These are phyloP conservation scores for Thalia dealbata DNA, from an alignment of 176 grass and related monocot genomes.

Conservation along the genomic window DNA sequence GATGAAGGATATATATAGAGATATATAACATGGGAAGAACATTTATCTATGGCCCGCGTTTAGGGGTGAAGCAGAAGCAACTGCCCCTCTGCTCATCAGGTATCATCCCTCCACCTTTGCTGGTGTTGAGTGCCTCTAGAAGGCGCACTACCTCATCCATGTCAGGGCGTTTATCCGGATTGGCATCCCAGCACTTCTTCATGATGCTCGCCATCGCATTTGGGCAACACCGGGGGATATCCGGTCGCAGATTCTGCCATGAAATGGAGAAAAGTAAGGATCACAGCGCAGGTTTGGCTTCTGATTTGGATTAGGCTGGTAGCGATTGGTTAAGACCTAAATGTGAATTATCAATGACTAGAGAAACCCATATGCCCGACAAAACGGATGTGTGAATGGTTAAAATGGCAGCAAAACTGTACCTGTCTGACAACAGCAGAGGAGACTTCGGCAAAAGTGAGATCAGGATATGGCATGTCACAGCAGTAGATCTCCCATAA, in stretches of 20 bases:
- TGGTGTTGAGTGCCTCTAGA: constrained; percentile 52
- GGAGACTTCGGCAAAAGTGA: constrained; percentile 62
- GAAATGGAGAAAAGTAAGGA: not conserved
- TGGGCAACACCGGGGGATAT: constrained; percentile 61
- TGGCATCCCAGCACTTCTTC: constrained; percentile 74
- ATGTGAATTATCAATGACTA: too few species aligned
- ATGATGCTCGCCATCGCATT: constrained; percentile 46
- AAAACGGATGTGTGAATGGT: not conserved
- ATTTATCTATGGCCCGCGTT: constrained; percentile 37
- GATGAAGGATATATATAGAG: too few species aligned
- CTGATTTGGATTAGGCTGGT: too few species aligned
- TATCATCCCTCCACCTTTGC: constrained; percentile 72
- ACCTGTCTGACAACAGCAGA: constrained; percentile 65
- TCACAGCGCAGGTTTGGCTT: too few species aligned
- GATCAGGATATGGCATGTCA: constrained; percentile 71
- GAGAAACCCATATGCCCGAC: not conserved
- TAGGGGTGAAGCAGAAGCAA: constrained; percentile 51
- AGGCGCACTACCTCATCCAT: constrained; percentile 71
- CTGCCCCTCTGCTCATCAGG: constrained; percentile 39
- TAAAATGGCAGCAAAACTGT: constrained; percentile 6
- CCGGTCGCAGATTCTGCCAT: constrained; percentile 47
- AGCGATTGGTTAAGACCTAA: too few species aligned
- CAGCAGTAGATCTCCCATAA: constrained; percentile 85
- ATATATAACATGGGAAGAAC: too few species aligned
- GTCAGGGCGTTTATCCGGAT: constrained; percentile 55